phyloP scores from a whole-genome alignment of 2,329 filamentous ascomycete genomes.

The Blastomyces emzantsi region DNA sequence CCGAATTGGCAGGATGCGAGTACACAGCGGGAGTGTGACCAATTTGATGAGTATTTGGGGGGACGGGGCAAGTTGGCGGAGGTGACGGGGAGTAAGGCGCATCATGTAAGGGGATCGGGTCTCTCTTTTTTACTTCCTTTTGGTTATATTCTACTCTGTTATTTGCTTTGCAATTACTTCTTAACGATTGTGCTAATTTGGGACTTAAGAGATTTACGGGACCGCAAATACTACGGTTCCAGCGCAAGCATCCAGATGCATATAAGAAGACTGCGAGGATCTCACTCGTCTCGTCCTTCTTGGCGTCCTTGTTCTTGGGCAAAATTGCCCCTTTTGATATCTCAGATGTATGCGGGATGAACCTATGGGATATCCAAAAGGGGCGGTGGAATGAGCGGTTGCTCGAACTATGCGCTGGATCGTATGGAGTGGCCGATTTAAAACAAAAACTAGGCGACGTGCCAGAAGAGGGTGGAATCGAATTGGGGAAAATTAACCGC shows the following conservation, averaged over 20 bases:
- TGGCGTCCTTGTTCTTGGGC: slow-evolving; percentile 83
- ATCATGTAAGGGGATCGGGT: slow-evolving; percentile 60
- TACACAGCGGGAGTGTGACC: slow-evolving; percentile 83
- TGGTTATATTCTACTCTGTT: neutral
- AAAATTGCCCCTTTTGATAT: slow-evolving; percentile 83
- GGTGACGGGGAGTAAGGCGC: slow-evolving; percentile 82
- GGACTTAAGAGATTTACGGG: slow-evolving; percentile 73
- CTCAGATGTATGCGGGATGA: slow-evolving; percentile 92
- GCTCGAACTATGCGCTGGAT: slow-evolving; percentile 64
- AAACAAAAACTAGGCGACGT: slow-evolving; percentile 72
- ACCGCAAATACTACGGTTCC: slow-evolving; percentile 88
- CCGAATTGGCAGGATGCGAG: slow-evolving; percentile 99
- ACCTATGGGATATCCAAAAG: slow-evolving; percentile 80
- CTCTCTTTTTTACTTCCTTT: neutral
- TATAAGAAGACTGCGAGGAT: slow-evolving; percentile 76
- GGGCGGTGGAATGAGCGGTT: slow-evolving; percentile 66
- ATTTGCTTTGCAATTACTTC: neutral
- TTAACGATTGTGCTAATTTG: slow-evolving; percentile 2
- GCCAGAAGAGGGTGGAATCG: slow-evolving; percentile 67
- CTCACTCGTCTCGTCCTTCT: slow-evolving; percentile 89
- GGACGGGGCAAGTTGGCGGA: slow-evolving; percentile 60
- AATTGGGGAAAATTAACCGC: slow-evolving; percentile 62
- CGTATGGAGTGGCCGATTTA: slow-evolving; percentile 54
- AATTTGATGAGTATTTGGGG: slow-evolving; percentile 68
- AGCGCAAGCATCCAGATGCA: slow-evolving; percentile 66